Conservation (phyloP, 495 filamentous ascomycete genomes). For the Hypoxylon fuscum region DNA sequence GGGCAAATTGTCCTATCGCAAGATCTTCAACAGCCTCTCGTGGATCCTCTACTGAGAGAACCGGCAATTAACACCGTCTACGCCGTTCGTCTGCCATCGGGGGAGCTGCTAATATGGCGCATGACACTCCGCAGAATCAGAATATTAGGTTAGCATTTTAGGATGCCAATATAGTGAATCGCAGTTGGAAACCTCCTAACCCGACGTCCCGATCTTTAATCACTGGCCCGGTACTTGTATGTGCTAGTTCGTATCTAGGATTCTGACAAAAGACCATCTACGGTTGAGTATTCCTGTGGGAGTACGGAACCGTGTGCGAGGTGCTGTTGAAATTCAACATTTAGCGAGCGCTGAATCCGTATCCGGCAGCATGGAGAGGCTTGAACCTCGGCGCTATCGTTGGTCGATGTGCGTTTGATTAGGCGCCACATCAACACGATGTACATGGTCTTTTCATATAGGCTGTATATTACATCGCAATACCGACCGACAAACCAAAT, state of each 20-base stretch:
- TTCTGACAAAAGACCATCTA: not conserved
- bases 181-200: conserved; percentile 3
- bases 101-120: conserved; percentile 35
- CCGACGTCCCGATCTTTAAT: conserved; percentile 25
- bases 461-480: conserved; percentile 35
- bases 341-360: conserved; percentile 3
- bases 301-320: conserved; percentile 1
- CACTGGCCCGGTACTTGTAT: conserved; percentile 10
- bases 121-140: conserved; percentile 34
- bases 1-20: conserved; percentile 12
- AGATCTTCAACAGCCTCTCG: conserved; percentile 3
- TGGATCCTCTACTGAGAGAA: conserved; percentile 12
- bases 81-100: conserved; percentile 18
- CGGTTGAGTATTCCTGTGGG: not conserved
- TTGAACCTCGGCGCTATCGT: conserved; percentile 10
- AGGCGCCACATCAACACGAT: conserved; percentile 17
- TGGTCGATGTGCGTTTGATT: conserved; percentile 25
- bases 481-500: conserved; percentile 17
- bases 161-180: conserved; percentile 8
- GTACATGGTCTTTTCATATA: conserved; percentile 21
- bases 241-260: not conserved
- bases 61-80: conserved; percentile 35
- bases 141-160: conserved; percentile 12
- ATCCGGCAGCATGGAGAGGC: conserved; percentile 15
- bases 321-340: conserved; percentile 1